Conservation (phyloP, 2,329 filamentous ascomycete genomes). For the Fusarium sp. region DNA sequence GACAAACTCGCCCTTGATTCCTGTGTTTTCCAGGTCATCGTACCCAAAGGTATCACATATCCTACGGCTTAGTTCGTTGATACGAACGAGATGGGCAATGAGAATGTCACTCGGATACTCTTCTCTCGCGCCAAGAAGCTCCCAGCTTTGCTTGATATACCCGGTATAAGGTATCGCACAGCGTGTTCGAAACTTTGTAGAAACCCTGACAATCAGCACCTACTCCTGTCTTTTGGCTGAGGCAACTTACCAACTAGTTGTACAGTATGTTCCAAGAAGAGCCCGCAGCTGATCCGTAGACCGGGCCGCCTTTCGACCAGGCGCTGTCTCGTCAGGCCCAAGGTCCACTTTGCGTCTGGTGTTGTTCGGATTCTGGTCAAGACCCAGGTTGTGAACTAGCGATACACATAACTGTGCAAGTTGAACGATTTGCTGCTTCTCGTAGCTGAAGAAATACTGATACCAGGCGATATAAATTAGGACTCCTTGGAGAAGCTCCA, state of each 20-base stretch:
- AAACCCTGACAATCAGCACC: not conserved
- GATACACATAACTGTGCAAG: constrained; percentile 16
- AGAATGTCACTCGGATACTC: not conserved
- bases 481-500: constrained; percentile 12
- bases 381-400: not conserved
- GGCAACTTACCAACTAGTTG: constrained; percentile 4
- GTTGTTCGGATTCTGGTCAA: constrained; percentile 18
- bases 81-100: not conserved
- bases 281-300: constrained; percentile 12
- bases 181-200: constrained; percentile 16
- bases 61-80: constrained; percentile 5
- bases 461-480: constrained; percentile 19
- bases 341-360: constrained; percentile 19
- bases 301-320: not conserved
- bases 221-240: accelerated
- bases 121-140: not conserved
- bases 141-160: constrained; percentile 17
- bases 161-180: constrained; percentile 8
- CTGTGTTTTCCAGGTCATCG: constrained; percentile 14
- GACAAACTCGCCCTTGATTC: constrained; percentile 7
- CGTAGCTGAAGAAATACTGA: constrained; percentile 19
- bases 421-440: constrained; percentile 19
- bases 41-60: constrained; percentile 19
- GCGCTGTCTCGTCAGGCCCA: constrained; percentile 11
- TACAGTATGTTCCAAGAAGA: constrained; percentile 20